phyloP scores from a whole-genome alignment of 805 yeast species.

The Barnettozyma vustinii region DNA sequence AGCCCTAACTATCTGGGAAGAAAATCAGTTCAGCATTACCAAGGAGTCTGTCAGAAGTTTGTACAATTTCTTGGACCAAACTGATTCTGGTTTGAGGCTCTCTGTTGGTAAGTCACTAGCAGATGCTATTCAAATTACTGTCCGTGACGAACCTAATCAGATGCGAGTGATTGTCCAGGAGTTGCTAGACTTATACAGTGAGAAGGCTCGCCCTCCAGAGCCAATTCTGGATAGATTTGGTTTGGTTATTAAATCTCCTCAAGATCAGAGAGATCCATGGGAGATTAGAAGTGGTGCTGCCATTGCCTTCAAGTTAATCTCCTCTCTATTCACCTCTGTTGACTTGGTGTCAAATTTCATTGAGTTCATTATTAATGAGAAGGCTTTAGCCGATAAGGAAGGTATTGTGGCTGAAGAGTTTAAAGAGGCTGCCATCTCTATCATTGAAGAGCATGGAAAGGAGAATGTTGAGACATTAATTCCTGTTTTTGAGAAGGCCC shows the following conservation, averaged over 20 bases:
- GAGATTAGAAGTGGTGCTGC: constrained; percentile 83
- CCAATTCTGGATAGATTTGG: constrained; percentile 79
- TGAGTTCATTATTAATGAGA: constrained; percentile 52
- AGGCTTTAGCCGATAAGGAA: constrained; percentile 73
- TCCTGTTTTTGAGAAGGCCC: constrained; percentile 71
- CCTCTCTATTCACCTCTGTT: constrained; percentile 32
- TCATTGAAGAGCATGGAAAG: constrained; percentile 64
- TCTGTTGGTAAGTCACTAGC: constrained; percentile 70
- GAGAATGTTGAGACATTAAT: constrained; percentile 65
- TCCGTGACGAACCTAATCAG: constrained; percentile 18
- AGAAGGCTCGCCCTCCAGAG: constrained; percentile 66
- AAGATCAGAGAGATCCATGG: constrained; percentile 71
- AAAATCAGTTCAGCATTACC: constrained; percentile 52
- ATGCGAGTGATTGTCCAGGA: constrained; percentile 34
- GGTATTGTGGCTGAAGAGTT: constrained; percentile 70
- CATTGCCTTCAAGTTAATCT: constrained; percentile 52
- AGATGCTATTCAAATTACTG: constrained; percentile 40
- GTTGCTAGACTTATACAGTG: constrained; percentile 51
- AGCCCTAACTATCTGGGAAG: constrained; percentile 84
- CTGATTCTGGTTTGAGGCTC: constrained; percentile 62
- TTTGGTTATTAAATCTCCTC: constrained; percentile 55
- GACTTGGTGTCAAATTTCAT: constrained; percentile 49
- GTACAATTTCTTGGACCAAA: constrained; percentile 43
- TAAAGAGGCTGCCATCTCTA: constrained; percentile 81
- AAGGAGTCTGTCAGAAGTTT: constrained; percentile 41